A percentile compares a stretch with the other conserved stretches of the same genome.
These are phyloP conservation scores for Aspergillus indologenus DNA, from an alignment of 495 filamentous ascomycete genomes.

Conservation along the genomic window DNA sequence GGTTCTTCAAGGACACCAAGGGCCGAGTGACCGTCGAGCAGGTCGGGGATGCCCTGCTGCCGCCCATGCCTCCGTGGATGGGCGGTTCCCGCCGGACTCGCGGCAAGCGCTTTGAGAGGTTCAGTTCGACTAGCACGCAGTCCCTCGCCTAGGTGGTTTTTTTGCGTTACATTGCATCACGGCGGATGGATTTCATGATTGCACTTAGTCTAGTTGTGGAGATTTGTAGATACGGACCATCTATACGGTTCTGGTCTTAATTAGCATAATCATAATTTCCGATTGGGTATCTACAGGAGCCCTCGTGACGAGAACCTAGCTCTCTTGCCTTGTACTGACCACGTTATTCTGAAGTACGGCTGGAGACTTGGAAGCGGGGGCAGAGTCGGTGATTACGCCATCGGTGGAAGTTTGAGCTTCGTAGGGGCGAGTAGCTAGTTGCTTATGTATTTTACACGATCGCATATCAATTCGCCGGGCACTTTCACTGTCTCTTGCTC, in stretches of 20 bases:
- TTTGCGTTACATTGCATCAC: not conserved
- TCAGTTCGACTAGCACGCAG: conserved; percentile 4
- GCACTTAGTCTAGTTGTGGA: not conserved
- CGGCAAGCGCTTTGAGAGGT: not conserved
- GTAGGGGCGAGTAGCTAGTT: too few relatives aligned
- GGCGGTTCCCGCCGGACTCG: not conserved
- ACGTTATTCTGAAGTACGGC: too few relatives aligned
- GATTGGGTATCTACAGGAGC: too few relatives aligned
- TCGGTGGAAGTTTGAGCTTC: too few relatives aligned
- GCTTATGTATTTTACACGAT: too few relatives aligned
- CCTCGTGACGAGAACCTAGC: too few relatives aligned
- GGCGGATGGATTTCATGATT: not conserved
- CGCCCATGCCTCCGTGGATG: conserved; percentile 4
- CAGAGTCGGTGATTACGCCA: too few relatives aligned
- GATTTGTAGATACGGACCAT: not conserved
- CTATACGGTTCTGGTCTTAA: not conserved
- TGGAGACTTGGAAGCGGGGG: too few relatives aligned
- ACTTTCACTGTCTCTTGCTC: too few relatives aligned
- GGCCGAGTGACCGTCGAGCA: conserved; percentile 2
- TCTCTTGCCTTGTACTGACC: too few relatives aligned
- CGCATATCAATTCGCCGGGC: too few relatives aligned
- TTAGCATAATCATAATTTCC: too few relatives aligned
- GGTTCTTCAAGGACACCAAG: conserved; percentile 8
- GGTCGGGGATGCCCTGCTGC: conserved; percentile 5
- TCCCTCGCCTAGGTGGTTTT: not conserved